Base-by-base conservation (phyloP, 2,329 filamentous ascomycete species). In the Ascochyta clinopodiicola region DNA sequence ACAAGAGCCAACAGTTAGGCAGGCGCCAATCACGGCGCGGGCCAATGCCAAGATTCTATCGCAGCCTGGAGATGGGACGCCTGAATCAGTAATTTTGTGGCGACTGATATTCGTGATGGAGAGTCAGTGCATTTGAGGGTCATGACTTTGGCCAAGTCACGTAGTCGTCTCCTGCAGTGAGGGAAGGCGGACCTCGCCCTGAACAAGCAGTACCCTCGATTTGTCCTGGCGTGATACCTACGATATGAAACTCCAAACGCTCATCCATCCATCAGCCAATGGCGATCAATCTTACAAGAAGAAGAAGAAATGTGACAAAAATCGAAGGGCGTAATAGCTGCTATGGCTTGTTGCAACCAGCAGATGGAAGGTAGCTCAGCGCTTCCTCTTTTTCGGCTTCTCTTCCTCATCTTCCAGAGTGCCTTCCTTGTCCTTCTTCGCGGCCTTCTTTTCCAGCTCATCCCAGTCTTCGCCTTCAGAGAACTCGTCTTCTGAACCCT, bases 361-460 rank as follows among this genome's bases (percentile, higher is more conserved):
- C 12, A 6, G 10, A 35, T 17, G n/a, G 4, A 17, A 5, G 8
- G 6, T 6, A 24, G 25, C 32, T 51, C 25, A 56, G 70, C 90
- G 87, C 78, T 93, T 92, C 80, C 88, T 91, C 82, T 80, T 60
- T 81, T 89, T 79, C 29, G 84, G 82, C 52, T 84, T 79, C 27
- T 86, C 63, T 6, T 67, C 84, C 47, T 85, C 82, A 44, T 85
- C 84, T 21, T 83, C 79, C 22, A 80, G 61, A 2, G 78, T 78
- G 44, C 76, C 77, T 61, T 88, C 84, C 59, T 81, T 79, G 66
- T 88, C 86, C 73, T 87, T 86, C 74, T 78, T 82, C 68, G 82
- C 84, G 1, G 86, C 93, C 81, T 96, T 96, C 77, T 88, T 88
- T 80, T 97, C 94, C 56, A 97, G 75, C 76, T 96, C 92, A 73